phyloP scores from a whole-genome alignment of 352 stramenopile genomes.

The Plasmopara viticola region DNA sequence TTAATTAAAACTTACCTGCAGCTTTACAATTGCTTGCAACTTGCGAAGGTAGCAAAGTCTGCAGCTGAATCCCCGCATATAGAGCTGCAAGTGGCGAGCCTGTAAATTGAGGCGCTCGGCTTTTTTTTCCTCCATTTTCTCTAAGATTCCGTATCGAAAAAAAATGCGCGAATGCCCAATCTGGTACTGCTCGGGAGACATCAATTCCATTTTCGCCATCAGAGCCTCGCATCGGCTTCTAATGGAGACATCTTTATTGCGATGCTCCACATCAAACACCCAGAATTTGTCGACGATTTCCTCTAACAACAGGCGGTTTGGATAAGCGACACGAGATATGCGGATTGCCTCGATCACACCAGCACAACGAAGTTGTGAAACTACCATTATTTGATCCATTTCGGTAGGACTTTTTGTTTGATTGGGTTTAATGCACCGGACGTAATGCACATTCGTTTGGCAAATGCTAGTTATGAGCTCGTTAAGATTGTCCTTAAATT shows the following conservation, averaged over 20 bases:
- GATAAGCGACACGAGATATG: slow-evolving; percentile 96
- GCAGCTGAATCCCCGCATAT: slow-evolving; percentile 63
- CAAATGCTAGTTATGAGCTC: slow-evolving; percentile 93
- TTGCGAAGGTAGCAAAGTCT: slow-evolving; percentile 61
- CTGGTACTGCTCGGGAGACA: slow-evolving; percentile 69
- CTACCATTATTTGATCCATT: slow-evolving; percentile 89
- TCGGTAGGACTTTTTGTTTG: slow-evolving; percentile 85
- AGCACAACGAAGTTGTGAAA: slow-evolving; percentile 95
- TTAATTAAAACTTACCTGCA: slow-evolving; percentile 38
- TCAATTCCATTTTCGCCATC: slow-evolving; percentile 59
- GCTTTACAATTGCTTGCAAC: slow-evolving; percentile 62
- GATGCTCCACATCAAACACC: slow-evolving; percentile 46
- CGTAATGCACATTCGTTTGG: slow-evolving; percentile 95
- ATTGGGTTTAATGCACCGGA: slow-evolving; percentile 99
- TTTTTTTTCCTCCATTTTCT: slow-evolving; percentile 75
- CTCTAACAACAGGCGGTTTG: slow-evolving; percentile 90
- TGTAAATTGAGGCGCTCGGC: slow-evolving; percentile 44
- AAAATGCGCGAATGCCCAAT: slow-evolving; percentile 74
- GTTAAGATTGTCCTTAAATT: slow-evolving; percentile 88
- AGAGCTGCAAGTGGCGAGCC: slow-evolving; percentile 57
- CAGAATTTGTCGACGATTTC: slow-evolving; percentile 78
- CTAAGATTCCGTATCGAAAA: slow-evolving; percentile 72
- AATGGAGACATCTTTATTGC: slow-evolving; percentile 33
- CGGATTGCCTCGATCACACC: slow-evolving; percentile 98
- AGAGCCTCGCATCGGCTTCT: slow-evolving; percentile 44